Evolutionary conservation across 192 early-diverging fungal genomes (phyloP).

Genomic region (Piromyces finnis): DNA sequence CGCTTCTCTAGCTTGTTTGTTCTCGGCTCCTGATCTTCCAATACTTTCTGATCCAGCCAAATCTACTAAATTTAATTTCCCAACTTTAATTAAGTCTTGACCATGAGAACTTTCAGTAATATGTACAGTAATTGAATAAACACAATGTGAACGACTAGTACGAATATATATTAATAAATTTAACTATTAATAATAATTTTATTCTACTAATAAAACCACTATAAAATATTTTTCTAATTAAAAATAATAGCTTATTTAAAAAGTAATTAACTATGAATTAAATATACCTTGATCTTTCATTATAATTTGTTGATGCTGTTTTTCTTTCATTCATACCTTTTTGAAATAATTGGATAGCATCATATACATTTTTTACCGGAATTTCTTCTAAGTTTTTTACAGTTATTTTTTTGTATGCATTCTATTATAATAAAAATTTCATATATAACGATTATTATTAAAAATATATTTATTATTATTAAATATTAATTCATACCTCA

Average conservation of each 20-base stretch:
- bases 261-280: not conserved
- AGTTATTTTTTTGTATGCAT: constrained; percentile 40
- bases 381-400: constrained; percentile 70
- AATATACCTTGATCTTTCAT: constrained; percentile 61
- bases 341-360: constrained; percentile 56
- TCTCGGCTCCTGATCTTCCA: constrained; percentile 71
- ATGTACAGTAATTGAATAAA: constrained; percentile 78
- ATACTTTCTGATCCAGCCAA: constrained; percentile 90
- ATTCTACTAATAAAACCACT: too few relatives aligned
- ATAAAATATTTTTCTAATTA: too few relatives aligned
- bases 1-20: constrained; percentile 66
- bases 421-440: constrained; percentile 20
- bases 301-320: constrained; percentile 71
- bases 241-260: too few relatives aligned
- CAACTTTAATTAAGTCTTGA: constrained; percentile 69
- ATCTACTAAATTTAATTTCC: constrained; percentile 95
- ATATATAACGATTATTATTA: too few relatives aligned
- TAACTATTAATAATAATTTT: too few relatives aligned
- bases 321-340: constrained; percentile 52
- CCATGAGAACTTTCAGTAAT: constrained; percentile 69
- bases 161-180: too few relatives aligned
- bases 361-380: constrained; percentile 43
- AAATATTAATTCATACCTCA: too few relatives aligned
- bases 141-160: constrained; percentile 86
- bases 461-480: too few relatives aligned